Conservation (phyloP, 2,329 filamentous ascomycete species). For the Cladosporium sp. region DNA sequence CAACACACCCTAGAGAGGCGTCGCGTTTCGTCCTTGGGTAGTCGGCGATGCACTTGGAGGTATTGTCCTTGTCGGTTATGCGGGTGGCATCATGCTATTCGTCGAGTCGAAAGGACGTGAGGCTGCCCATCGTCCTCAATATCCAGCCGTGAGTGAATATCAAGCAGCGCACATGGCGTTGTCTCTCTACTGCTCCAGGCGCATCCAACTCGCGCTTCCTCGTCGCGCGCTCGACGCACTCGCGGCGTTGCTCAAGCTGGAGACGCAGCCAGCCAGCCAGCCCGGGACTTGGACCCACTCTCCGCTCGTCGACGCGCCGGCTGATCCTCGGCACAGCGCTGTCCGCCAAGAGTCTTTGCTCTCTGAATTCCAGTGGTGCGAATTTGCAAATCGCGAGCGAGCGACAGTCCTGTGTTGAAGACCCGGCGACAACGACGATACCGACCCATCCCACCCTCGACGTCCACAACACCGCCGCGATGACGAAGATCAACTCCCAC, state of each 20-base stretch:
- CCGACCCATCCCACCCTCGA: slow-evolving; percentile 14
- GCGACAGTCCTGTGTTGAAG: background rate
- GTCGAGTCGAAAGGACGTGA: background rate
- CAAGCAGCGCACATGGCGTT: background rate
- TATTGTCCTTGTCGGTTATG: background rate
- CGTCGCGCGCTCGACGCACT: background rate
- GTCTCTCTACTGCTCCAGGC: background rate
- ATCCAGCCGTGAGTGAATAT: no score
- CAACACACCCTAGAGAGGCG: background rate
- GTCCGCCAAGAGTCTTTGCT: no score
- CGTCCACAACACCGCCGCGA: slow-evolving; percentile 45
- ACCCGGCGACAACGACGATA: slow-evolving; percentile 21
- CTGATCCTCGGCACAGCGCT: no score
- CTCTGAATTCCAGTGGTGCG: no score
- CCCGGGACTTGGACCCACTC: no score
- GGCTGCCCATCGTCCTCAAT: background rate
- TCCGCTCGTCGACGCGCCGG: no score
- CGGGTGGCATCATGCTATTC: background rate
- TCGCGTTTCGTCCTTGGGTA: background rate
- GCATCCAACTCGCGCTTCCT: no score
- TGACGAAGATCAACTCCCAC: slow-evolving; percentile 66
- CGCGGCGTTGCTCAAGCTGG: background rate
- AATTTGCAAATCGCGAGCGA: no score
- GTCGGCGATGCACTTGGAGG: background rate
- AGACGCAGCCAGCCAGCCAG: no score